Percentiles rank a stretch among this genome's conserved stretches.
Evolutionary conservation across 1,139 yeast species (phyloP).

Genomic region (Scheffersomyces titani): DNA sequence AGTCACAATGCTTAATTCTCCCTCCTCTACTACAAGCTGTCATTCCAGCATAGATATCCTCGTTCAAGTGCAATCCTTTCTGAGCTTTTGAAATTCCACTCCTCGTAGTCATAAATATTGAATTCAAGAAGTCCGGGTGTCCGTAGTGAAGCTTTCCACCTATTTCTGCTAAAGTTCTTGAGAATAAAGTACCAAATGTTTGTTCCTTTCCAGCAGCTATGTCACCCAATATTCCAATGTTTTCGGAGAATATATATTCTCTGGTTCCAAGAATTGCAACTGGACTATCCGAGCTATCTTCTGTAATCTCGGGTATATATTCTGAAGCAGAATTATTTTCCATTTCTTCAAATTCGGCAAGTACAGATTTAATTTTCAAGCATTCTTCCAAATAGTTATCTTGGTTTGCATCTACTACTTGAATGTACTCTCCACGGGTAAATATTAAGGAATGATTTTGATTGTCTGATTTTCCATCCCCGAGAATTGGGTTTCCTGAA

Average conservation of each 20-base stretch:
- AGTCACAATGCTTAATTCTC: conserved; percentile 83
- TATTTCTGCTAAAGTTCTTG: conserved; percentile 79
- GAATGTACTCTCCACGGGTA: conserved; percentile 84
- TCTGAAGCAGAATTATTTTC: conserved; percentile 34
- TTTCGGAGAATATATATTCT: conserved; percentile 85
- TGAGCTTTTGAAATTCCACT: conserved; percentile 93
- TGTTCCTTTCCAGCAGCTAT: conserved; percentile 94
- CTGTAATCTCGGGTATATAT: conserved; percentile 48
- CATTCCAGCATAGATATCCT: conserved; percentile 92
- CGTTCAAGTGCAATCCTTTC: conserved; percentile 80
- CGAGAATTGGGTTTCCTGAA: conserved; percentile 85
- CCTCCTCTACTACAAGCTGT: conserved; percentile 82
- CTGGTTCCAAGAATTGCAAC: conserved; percentile 89
- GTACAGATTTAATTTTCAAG: conserved; percentile 71
- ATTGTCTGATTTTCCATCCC: conserved; percentile 89
- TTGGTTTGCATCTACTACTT: conserved; percentile 86
- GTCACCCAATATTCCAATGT: conserved; percentile 84
- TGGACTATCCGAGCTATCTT: conserved; percentile 37
- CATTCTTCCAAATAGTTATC: conserved; percentile 88
- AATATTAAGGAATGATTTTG: conserved; percentile 79
- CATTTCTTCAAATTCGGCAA: conserved; percentile 78
- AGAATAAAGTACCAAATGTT: conserved; percentile 88
- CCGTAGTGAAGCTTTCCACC: conserved; percentile 92
- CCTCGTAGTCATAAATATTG: conserved; percentile 82
- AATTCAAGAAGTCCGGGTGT: conserved; percentile 87